phyloP scores from a whole-genome alignment of 2,329 filamentous ascomycete species.

The Pyricularia sp. region DNA sequence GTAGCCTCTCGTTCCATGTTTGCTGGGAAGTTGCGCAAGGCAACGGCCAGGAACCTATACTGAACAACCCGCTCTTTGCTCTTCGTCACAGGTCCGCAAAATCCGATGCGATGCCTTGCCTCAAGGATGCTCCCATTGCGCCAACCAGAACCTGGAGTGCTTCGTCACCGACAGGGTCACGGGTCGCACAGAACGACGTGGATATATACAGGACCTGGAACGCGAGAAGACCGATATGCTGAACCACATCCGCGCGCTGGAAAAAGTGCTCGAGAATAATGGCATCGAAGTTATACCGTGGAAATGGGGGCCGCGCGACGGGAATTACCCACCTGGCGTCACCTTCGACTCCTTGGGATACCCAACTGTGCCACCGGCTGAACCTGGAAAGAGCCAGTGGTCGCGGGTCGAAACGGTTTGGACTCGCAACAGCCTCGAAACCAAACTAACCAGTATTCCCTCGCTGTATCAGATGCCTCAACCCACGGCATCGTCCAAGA shows the following conservation, averaged over 20 bases:
- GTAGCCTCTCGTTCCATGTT: conserved; percentile 12
- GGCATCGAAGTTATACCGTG: conserved; percentile 52
- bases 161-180: conserved; percentile 82
- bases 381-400: conserved; percentile 22
- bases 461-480: neutral
- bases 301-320: conserved; percentile 23
- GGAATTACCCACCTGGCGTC: conserved; percentile 18
- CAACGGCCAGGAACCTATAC: neutral
- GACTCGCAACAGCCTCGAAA: conserved; percentile 14
- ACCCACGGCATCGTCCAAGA: conserved; percentile 13
- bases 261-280: conserved; percentile 51
- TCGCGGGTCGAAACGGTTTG: conserved; percentile 24
- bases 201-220: conserved; percentile 71
- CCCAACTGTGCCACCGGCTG: conserved; percentile 15
- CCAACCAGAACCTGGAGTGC: conserved; percentile 67
- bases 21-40: neutral
- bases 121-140: conserved; percentile 68
- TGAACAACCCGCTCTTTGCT: neutral
- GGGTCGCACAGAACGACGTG: conserved; percentile 67
- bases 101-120: conserved; percentile 61
- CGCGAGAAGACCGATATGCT: conserved; percentile 60
- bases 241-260: conserved; percentile 56
- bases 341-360: conserved; percentile 17
- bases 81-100: conserved; percentile 58
- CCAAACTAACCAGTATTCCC: conserved; percentile 9